Base-by-base conservation (phyloP, 1,139 yeast species). In the Blastobotrys arbuscula region DNA sequence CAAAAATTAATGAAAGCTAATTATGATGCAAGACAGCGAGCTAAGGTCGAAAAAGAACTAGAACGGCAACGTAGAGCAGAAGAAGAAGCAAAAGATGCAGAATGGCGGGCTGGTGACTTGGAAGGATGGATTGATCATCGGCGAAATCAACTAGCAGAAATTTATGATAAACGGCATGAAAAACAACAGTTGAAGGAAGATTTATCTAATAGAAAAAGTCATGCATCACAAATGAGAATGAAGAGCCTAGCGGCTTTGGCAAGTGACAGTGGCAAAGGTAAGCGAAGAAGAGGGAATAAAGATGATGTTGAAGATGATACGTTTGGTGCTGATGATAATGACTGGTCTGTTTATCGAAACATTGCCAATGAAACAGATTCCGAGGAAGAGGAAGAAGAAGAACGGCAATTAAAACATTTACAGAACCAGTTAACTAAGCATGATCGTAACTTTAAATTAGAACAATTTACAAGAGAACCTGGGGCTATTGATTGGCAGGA, bases 251-350 rank as follows among this genome's bases (percentile, higher is more conserved):
- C 97, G 0, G 84, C 85, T 16, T 74, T 92, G 53, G 97, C 97
- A 0, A 80, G 85, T 49, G 95, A 87, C 57, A 24, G 28, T 24
- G 31, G 31, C 13, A 40, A 39, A 6, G 45, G 45, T 13, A 70
- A 60, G 23, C 54, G 64, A 16, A 56, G 67, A 3, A 57, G 61
- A 18, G 61, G 66, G 15, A 53, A 52, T 4, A 52, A 52, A 4
- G 23, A 20, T 15, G 79, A 89, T 1, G 84, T 85, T 41, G 96
- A 87, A 60, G 96, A 88, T 63, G 97, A 90, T 66, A 88, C 90
- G 0, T 92, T 92, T 67, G 97, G 97, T 52, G 92, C 97, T 3
- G 84, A 89, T 60, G 98, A 92, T 62, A 96, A 86, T 49, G 98
- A 92, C 65, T 92, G 97, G 97, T 79, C 85, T 38, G 81, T 89